phyloP scores from a whole-genome alignment of 345 rosid genomes.

The Geranium rotundifolium region DNA sequence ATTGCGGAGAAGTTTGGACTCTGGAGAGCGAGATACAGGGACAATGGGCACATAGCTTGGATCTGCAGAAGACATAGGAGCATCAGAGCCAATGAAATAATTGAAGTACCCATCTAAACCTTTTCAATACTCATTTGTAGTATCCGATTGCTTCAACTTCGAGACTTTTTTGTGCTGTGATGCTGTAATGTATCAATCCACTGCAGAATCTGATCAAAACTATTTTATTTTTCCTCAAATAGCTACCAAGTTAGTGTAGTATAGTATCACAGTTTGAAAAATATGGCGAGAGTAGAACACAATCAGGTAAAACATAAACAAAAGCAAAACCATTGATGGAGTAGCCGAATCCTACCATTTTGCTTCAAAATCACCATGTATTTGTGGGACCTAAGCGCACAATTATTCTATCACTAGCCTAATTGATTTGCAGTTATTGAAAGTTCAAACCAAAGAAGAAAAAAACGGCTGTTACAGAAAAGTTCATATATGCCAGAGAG shows the following conservation, averaged over 20 bases:
- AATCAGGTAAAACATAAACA: too few species aligned
- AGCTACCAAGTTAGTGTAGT: too few species aligned
- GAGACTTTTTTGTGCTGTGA: too few species aligned
- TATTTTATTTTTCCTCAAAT: too few species aligned
- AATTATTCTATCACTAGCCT: conserved; percentile 15
- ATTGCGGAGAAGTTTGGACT: conserved; percentile 88
- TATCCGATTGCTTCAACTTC: not conserved
- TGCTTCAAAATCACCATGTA: not conserved
- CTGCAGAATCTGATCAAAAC: too few species aligned
- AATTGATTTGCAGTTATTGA: conserved; percentile 22
- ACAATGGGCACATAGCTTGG: conserved; percentile 84
- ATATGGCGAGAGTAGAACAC: too few species aligned
- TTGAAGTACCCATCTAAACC: conserved; percentile 48
- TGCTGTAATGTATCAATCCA: too few species aligned
- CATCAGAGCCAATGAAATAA: conserved; percentile 55
- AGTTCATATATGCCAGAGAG: conserved; percentile 24
- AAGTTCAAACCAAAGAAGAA: conserved; percentile 9
- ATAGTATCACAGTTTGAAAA: too few species aligned
- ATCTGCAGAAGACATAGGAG: conserved; percentile 74
- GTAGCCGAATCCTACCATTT: too few species aligned
- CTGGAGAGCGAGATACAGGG: conserved; percentile 77
- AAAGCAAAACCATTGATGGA: too few species aligned
- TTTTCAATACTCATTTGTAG: not conserved
- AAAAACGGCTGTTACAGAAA: not conserved
- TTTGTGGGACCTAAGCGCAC: too few species aligned